Evolutionary conservation across 805 yeast species (phyloP).

Genomic region (Lipomyces orientalis): DNA sequence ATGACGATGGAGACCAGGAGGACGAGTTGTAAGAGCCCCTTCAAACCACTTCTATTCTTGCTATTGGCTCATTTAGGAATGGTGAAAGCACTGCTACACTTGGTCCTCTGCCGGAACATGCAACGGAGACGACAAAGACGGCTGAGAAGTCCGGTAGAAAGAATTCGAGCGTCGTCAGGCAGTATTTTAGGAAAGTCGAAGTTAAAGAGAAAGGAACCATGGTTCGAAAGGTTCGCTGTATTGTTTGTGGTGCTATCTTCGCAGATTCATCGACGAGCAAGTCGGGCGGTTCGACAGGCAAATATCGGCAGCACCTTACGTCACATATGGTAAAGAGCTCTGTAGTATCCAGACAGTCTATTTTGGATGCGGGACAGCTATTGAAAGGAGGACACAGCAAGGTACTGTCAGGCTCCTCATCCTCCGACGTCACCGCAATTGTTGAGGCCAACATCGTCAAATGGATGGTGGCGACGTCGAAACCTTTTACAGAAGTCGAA

Average conservation of each 20-base stretch:
- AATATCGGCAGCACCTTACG: too few relatives aligned
- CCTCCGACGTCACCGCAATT: conserved; percentile 2
- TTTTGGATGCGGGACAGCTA: background rate
- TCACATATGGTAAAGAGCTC: too few relatives aligned
- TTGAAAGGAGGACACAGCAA: conserved; percentile 6
- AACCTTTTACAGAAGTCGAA: conserved; percentile 5
- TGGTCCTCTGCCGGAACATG: conserved; percentile 4
- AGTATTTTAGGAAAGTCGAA: conserved; percentile 9
- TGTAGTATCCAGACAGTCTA: conserved; percentile 2
- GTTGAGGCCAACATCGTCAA: conserved; percentile 2
- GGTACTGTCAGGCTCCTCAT: background rate
- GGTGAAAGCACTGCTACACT: background rate
- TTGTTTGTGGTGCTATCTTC: conserved; percentile 11
- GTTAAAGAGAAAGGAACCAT: conserved; percentile 4
- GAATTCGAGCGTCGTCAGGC: background rate
- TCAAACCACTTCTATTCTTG: background rate
- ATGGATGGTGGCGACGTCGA: conserved; percentile 5
- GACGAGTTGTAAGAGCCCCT: background rate
- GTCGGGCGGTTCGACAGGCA: conserved; percentile 11
- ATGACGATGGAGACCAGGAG: background rate
- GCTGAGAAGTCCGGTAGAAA: conserved; percentile 1
- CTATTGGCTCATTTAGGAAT: conserved; percentile 5
- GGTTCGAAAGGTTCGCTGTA: conserved; percentile 7
- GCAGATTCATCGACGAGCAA: conserved; percentile 5
- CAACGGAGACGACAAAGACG: conserved; percentile 1